These are phyloP conservation scores for Cochlearia excelsa DNA, from an alignment of 345 rosid species.

Conservation along the genomic window DNA sequence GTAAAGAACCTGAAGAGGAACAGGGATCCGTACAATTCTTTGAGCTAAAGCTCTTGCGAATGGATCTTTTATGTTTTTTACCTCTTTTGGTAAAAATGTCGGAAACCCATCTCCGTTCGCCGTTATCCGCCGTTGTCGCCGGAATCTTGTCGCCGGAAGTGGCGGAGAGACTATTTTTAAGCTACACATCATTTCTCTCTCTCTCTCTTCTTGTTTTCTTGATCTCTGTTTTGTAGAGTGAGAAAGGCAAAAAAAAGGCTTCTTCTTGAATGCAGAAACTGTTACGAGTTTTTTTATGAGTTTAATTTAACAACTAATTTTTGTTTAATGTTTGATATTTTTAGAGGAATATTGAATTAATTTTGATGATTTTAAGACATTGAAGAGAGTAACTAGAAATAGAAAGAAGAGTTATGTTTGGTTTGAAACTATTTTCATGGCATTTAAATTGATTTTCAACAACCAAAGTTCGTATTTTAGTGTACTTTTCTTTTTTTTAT, in stretches of 20 bases:
- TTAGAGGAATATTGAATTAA: not conserved
- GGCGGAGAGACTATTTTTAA: constrained; percentile 29
- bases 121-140: constrained; percentile 7
- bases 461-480: constrained; percentile 1
- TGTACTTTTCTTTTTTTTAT: too few species aligned
- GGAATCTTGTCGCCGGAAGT: constrained; percentile 20
- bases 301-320: too few species aligned
- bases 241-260: not conserved
- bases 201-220: not conserved
- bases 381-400: constrained; percentile 15
- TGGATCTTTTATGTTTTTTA: constrained; percentile 72
- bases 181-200: constrained; percentile 26
- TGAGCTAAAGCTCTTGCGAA: constrained; percentile 66
- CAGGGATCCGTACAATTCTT: constrained; percentile 69
- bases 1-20: constrained; percentile 48
- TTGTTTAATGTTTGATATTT: too few species aligned
- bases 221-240: constrained; percentile 6
- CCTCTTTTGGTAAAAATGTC: constrained; percentile 70
- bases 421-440: constrained; percentile 10
- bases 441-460: constrained; percentile 15
- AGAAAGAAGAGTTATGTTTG: constrained; percentile 20
- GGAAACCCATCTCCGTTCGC: constrained; percentile 53
- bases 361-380: constrained; percentile 4
- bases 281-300: too few species aligned
- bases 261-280: too few species aligned